These are phyloP conservation scores for Theileria equi DNA, from an alignment of 169 alveolate genomes.

Conservation along the genomic window DNA sequence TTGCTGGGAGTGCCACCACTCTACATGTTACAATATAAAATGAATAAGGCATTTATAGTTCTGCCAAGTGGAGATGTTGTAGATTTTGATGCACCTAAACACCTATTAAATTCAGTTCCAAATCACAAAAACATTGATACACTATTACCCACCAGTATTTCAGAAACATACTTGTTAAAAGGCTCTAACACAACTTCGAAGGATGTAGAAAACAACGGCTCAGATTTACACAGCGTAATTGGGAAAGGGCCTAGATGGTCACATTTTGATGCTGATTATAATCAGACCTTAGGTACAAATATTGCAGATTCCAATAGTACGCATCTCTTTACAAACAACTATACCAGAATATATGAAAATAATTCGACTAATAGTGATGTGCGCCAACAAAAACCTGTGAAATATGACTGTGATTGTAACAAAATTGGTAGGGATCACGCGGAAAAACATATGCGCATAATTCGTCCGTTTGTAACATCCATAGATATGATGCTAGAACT, in stretches of 20 bases:
- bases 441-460: conserved; percentile 52
- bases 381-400: conserved; percentile 1
- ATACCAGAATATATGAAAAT: not conserved
- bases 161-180: conserved; percentile 48
- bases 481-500: conserved; percentile 46
- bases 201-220: no score
- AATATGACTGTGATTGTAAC: conserved; percentile 35
- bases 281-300: no score
- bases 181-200: conserved; percentile 30
- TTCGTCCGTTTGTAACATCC: conserved; percentile 40
- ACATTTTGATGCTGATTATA: no score
- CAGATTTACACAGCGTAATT: no score
- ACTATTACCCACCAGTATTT: conserved; percentile 35
- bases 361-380: not conserved
- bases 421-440: conserved; percentile 25
- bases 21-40: conserved; percentile 70
- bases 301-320: no score
- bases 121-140: conserved; percentile 5
- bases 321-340: not conserved
- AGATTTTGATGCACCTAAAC: conserved; percentile 34
- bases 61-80: conserved; percentile 62
- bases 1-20: conserved; percentile 78
- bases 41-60: conserved; percentile 60
- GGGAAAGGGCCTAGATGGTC: no score
- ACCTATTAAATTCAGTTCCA: conserved; percentile 28